Base-by-base conservation (phyloP, 2,329 filamentous ascomycete genomes). In the Cladobotryum mycophilum region DNA sequence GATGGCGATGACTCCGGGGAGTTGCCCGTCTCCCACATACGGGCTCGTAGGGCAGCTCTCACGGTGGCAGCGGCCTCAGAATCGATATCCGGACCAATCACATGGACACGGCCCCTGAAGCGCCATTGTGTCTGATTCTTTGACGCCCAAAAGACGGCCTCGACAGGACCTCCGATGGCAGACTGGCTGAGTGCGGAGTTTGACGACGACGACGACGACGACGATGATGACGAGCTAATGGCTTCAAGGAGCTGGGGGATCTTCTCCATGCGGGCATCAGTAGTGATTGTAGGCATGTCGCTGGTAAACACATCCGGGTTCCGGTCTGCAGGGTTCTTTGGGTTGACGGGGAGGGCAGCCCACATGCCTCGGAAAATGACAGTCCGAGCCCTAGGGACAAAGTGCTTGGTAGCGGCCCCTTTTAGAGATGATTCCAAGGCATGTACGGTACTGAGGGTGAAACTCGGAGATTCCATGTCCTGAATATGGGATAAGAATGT, bases 361-460 rank as follows among this genome's bases (percentile, higher is more conserved):
- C 88, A 96, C 70, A 95, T 84, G 58, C 90, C 89, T 54, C 92
- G 86, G 70, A 83, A 92, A 61, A 96, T 82, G 69, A 91, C 93
- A 61, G 82, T 90, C 48, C 90, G 82, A 8, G 82, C 85, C 48
- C 88, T 80, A 1, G 83, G 78, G 5, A 62, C 51, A 55, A 66
- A 67, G 0, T 76, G 72, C 12, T 17, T 20, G 38, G 38, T 11
- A 5, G 13, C 15, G 15, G 13, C 15, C 11, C 15, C 11, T 20
- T 0, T 69, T 69, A 8, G 69, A 58, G 41, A 66, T 38, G 55
- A 45, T 0, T 63, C 54, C 20, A 61, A 55, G 18, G 66, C 62
- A 54, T 76, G 77, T 14, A 81, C 62, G 2, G 78, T 80, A 60
- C 72, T 71, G 45, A 82, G 71, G 18, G 67, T 68, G 61, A 81